Base-by-base conservation (phyloP, 352 stramenopile genomes). In the Pythium chondricola region DNA sequence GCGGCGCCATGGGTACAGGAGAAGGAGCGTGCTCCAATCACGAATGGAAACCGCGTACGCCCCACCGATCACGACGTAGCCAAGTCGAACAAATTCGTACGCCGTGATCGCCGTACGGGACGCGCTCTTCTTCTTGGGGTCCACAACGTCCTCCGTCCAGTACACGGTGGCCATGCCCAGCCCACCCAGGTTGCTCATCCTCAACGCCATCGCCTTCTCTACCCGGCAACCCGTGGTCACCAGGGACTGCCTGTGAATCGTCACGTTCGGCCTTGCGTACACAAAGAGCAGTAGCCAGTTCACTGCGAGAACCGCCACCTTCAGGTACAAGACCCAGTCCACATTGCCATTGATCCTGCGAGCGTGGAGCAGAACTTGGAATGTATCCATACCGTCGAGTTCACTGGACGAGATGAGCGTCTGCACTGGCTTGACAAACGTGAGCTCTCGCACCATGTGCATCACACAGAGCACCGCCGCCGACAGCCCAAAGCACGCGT, bases 281-380 rank as follows among this genome's bases (percentile, higher is more conserved):
- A 72, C 38, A 2, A 73, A 14, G 6, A 83, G 41, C 27, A 63
- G 64, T 17, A 75, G 41, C 7, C 64, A 49, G 29, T 69, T 73
- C 29, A 69, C 29, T 0, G 37, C 54, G 10, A 80, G 41, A 11
- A 77, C 30, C 21, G 57, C 50, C 21, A 77, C 11, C 43, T 83
- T 83, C 17, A 80, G 24, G 14, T 52, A 21, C 6, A 71, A 60
- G 18, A 80, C 56, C 51, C 61, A 45, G 11, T 21, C 30, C 29
- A 71, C 35, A 38, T 48, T 52, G 14, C 63, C 71, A 17, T 69
- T 50, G 37, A 83, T 55, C 1, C 47, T 0, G 50, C 54, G 16
- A 63, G 38, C 36, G 50, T 36, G 4, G 47, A 47, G 4, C 39
- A 61, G 25, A 83, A 63, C 22, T 76, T 65, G 16, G 67, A 52